phyloP scores from a whole-genome alignment of 2,329 filamentous ascomycete species.

The Dactylonectria macrodidyma region DNA sequence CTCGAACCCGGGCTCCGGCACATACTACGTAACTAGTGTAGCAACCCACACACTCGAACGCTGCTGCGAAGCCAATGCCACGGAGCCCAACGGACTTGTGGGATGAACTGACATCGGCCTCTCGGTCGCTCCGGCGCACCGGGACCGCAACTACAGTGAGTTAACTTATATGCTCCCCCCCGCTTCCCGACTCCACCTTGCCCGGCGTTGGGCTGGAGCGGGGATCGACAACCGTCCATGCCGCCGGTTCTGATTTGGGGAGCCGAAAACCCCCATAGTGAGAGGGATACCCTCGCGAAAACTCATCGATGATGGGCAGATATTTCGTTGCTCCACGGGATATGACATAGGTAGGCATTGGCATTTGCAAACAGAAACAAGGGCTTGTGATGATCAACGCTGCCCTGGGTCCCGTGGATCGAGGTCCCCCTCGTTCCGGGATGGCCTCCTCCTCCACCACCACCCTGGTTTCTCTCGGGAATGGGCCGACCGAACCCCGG shows the following conservation, averaged over 20 bases:
- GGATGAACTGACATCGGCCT: background rate
- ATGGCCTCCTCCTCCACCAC: too few relatives aligned
- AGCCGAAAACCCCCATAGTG: too few relatives aligned
- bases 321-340: background rate
- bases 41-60: too few relatives aligned
- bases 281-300: background rate
- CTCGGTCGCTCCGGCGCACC: background rate
- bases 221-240: background rate
- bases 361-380: slow-evolving; percentile 1
- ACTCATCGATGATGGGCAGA: background rate
- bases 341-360: background rate
- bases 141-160: background rate
- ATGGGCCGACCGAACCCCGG: background rate
- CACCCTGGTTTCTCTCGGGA: background rate
- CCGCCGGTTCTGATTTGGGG: too few relatives aligned
- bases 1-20: too few relatives aligned
- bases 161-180: background rate
- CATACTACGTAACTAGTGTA: too few relatives aligned
- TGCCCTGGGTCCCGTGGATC: background rate
- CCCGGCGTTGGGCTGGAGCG: background rate
- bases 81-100: too few relatives aligned
- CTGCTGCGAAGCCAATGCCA: too few relatives aligned
- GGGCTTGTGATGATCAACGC: background rate
- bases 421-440: background rate
- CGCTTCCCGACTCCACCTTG: background rate